Percentiles rank a stretch among this genome's conserved stretches.
These are phyloP conservation scores for Vinca major DNA, from an alignment of 305 asterid genomes.

Conservation along the genomic window DNA sequence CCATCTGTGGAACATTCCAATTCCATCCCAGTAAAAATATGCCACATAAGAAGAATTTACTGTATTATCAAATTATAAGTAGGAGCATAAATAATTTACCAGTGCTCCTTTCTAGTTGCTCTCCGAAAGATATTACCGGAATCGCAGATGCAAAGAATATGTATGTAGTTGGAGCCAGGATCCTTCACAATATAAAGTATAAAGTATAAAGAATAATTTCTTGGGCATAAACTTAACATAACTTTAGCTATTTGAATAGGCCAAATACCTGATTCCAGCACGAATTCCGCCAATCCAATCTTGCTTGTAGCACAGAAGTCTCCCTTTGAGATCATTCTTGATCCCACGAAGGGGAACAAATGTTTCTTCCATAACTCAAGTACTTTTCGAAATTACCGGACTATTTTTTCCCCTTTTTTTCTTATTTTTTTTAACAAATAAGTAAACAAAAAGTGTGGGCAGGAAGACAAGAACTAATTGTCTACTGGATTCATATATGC, in stretches of 20 bases:
- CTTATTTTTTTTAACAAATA: slow-evolving; percentile 13
- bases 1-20: slow-evolving; percentile 48
- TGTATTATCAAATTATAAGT: background rate
- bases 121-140: slow-evolving; percentile 96
- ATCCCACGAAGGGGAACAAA: slow-evolving; percentile 93
- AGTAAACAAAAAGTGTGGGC: slow-evolving; percentile 31
- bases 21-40: slow-evolving; percentile 8
- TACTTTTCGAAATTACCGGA: slow-evolving; percentile 13
- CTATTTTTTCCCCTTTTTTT: slow-evolving; percentile 8
- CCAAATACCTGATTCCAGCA: slow-evolving; percentile 79
- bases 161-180: slow-evolving; percentile 94
- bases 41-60: background rate
- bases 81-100: slow-evolving; percentile 25
- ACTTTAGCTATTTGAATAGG: slow-evolving; percentile 6
- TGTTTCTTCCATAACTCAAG: slow-evolving; percentile 71
- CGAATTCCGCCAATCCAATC: slow-evolving; percentile 82
- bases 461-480: slow-evolving; percentile 26
- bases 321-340: slow-evolving; percentile 77
- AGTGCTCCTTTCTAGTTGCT: slow-evolving; percentile 83
- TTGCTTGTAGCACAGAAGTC: slow-evolving; percentile 77
- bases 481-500: slow-evolving; percentile 33
- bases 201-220: background rate
- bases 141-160: slow-evolving; percentile 98
- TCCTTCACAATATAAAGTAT: slow-evolving; percentile 39
- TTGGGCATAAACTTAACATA: background rate